Evolutionary conservation across 106 monocot genomes (phyloP).

Genomic region (Dendrobium huoshanense): DNA sequence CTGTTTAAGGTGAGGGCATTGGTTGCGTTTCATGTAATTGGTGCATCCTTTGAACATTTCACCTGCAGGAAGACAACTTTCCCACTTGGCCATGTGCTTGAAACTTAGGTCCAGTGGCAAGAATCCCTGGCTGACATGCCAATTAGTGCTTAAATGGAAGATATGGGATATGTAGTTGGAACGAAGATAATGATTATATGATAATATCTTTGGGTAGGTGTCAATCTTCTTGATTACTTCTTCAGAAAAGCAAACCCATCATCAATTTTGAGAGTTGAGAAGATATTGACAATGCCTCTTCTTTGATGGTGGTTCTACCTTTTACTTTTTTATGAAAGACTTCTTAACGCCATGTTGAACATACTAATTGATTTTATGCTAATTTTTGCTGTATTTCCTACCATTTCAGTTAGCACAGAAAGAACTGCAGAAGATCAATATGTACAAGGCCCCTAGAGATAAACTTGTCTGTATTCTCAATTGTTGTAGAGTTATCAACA

Average conservation of each 20-base stretch:
- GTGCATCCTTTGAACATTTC: not conserved
- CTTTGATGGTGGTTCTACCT: not conserved
- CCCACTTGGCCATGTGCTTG: not conserved
- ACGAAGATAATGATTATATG: not conserved
- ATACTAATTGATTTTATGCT: not conserved
- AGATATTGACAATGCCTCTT: not conserved
- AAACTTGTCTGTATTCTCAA: constrained; percentile 94
- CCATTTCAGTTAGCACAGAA: constrained; percentile 84
- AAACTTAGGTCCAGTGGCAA: not conserved
- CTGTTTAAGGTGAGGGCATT: not conserved
- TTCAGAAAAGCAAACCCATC: not conserved
- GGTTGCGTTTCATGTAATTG: not conserved
- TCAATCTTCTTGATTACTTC: not conserved
- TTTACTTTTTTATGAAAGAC: not conserved
- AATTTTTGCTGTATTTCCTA: constrained; percentile 9
- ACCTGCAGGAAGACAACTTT: not conserved
- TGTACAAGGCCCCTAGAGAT: constrained; percentile 97
- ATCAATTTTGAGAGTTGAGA: not conserved
- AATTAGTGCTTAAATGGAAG: not conserved
- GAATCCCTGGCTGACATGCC: not conserved
- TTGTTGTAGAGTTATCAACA: constrained; percentile 94
- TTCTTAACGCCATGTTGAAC: not conserved
- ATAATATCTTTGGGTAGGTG: not conserved
- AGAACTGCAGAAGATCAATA: constrained; percentile 93
- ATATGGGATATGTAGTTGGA: not conserved